Evolutionary conservation across 2,329 filamentous ascomycete species (phyloP), one percentile per base, ranked within the genome.

Genomic region (Aureobasidium sp.): DNA sequence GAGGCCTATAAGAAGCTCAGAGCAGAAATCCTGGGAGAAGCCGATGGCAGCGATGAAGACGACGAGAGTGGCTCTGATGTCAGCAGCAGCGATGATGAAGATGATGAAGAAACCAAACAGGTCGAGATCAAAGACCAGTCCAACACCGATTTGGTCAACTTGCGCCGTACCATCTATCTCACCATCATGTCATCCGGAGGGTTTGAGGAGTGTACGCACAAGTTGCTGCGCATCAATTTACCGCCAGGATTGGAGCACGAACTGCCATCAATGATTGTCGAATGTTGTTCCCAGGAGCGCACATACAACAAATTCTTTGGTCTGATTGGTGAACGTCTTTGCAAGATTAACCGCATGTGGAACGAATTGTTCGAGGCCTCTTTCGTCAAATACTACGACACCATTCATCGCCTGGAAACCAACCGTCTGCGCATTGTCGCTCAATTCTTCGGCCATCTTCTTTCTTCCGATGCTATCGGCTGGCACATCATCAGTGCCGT

Each of bases 241-340:
- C 93, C 93, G 1, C 75, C 81, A 11, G 93, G 93, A 3, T 81
- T 91, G 64, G 93, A 98, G 68, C 79, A 84, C 5, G 93, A 98
- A 68, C 76, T 98, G 39, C 90, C 90, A 1, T 94, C 88, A 19
- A 98, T 98, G 93, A 84, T 98, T 53, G 85, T 98, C 59, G 93
- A 98, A 70, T 95, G 90, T 67, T 95, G 90, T 68, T 91, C 88
- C 24, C 93, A 98, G 70, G 90, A 97, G 69, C 88, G 90, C 62
- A 96, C 93, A 1, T 98, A 95, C 70, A 90, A 90, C 57, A 97
- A 97, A 68, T 98, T 97, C 71, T 96, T 94, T 64, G 93, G 93
- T 11, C 74, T 95, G 59, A 90, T 97, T 53, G 93, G 88, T 27
- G 93, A 98, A 72, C 82, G 91, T 21, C 95, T 98, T 70, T 88